These are phyloP conservation scores for Pyrenula massariospora DNA, from an alignment of 495 filamentous ascomycete genomes.

Conservation along the genomic window DNA sequence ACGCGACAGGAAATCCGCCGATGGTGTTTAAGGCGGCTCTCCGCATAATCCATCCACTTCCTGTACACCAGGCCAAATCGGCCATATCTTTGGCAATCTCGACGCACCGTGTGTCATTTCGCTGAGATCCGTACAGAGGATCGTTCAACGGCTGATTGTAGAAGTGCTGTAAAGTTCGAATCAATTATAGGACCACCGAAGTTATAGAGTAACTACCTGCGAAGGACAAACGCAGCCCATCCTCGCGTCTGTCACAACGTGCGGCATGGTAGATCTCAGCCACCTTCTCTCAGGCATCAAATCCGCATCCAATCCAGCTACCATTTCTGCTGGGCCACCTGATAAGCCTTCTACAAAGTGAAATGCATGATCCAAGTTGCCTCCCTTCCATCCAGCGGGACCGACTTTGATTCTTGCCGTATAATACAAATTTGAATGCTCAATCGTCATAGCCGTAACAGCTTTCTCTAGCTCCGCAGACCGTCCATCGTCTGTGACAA, in stretches of 20 bases:
- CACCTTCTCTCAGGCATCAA: constrained; percentile 45
- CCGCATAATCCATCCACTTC: constrained; percentile 38
- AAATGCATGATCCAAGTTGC: constrained; percentile 39
- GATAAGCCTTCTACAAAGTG: constrained; percentile 19
- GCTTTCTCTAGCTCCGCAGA: constrained; percentile 20
- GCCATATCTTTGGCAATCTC: constrained; percentile 40
- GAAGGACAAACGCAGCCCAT: constrained; percentile 40
- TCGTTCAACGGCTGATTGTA: constrained; percentile 41
- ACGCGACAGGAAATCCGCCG: constrained; percentile 35
- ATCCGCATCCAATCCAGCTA: constrained; percentile 42
- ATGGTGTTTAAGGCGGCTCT: constrained; percentile 36
- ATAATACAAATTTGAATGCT: constrained; percentile 6
- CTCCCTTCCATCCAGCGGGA: constrained; percentile 42
- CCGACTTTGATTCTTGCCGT: too few relatives aligned
- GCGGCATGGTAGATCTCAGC: constrained; percentile 36
- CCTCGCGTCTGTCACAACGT: constrained; percentile 31
- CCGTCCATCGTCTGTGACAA: constrained; percentile 39
- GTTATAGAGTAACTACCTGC: constrained; percentile 14
- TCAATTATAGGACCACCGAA: neutral
- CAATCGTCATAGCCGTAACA: constrained; percentile 12
- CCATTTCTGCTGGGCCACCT: constrained; percentile 32
- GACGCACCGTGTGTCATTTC: constrained; percentile 25
- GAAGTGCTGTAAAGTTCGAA: constrained; percentile 22
- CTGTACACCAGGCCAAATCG: constrained; percentile 37
- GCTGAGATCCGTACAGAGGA: constrained; percentile 34